Percentiles rank a stretch among this genome's conserved stretches.
Evolutionary conservation across 176 grass and related monocot species (phyloP).

Genomic region (Poa pratensis): DNA sequence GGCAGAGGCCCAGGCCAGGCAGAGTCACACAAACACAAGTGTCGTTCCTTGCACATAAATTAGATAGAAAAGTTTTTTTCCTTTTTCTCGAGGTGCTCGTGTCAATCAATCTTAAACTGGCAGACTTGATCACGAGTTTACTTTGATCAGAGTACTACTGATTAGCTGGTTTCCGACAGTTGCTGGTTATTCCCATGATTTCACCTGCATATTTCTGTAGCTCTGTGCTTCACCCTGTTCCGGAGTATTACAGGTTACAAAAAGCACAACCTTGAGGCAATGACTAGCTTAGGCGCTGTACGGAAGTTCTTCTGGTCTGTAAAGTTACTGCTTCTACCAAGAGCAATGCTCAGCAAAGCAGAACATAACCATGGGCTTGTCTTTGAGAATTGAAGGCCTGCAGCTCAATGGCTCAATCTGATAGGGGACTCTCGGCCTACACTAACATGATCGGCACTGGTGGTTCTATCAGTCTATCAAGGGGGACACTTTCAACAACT

Average conservation of each 20-base stretch:
- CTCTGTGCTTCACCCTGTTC: neutral
- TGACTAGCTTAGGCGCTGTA: neutral
- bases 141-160: too few species aligned
- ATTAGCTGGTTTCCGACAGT: neutral
- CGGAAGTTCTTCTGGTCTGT: neutral
- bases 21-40: slow-evolving; percentile 23
- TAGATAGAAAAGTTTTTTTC: neutral
- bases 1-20: neutral
- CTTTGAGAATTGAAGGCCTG: neutral
- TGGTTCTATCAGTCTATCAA: too few species aligned
- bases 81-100: neutral
- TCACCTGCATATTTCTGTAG: neutral
- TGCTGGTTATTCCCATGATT: neutral
- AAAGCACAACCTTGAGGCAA: neutral
- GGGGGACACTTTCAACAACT: neutral
- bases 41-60: neutral
- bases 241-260: neutral
- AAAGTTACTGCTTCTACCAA: slow-evolving; percentile 7
- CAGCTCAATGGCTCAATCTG: neutral
- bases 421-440: neutral
- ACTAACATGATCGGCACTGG: too few species aligned
- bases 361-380: slow-evolving; percentile 9
- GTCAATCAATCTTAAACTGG: neutral
- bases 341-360: slow-evolving; percentile 7
- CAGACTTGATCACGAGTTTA: neutral